Base-by-base conservation (phyloP, 73 alveolate genomes). In the Paramecium caudatum region DNA sequence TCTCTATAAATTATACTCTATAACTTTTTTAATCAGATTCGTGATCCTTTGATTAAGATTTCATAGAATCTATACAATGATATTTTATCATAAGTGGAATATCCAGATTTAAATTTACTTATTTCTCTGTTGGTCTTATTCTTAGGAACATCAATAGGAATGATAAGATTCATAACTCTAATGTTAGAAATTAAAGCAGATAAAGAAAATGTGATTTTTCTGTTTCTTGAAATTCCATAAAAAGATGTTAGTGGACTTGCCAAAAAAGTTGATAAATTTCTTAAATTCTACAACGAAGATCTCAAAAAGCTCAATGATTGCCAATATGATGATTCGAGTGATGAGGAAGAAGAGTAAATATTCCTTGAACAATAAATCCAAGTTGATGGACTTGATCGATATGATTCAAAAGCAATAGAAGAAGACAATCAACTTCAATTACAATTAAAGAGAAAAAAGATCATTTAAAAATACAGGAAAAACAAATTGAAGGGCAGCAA, bases 401-500 rank as follows among this genome's bases (percentile, higher is more conserved):
- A 34, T 37, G 30, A 55, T 10, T 55, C 80, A 12, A 55, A 55
- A 55, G 80, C 80, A 10, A 55, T 55, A 27, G 80, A 55, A 10
- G 80, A 55, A 55, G 80, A 55, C 27, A 55, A 55, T 55, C 16
- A 55, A 45, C 19, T 21, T 19, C 16, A 74, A 43, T 74, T 37
- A 15, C 21, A 74, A 45, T 74, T 45, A 7, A 37, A 45, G 4
- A 65, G 83, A 5, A 74, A 41, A 74, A 74, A 74, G 21, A 74
- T 74, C 2, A 45, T 74, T 5, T 25, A 74, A 41, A 74, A 74
- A 74, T 74, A 74, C 19, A 37, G 88, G 19, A 74, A 74, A 43
- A 74, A 47, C 47, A 74, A 74, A 74, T 19, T 74, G 19, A 74
- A 74, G 43, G 88, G 88, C 62, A 74, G 43, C 43, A 41, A 74